These are phyloP conservation scores for Saccharomyces hybrid DNA, from an alignment of 1,139 yeast species.

Conservation along the genomic window DNA sequence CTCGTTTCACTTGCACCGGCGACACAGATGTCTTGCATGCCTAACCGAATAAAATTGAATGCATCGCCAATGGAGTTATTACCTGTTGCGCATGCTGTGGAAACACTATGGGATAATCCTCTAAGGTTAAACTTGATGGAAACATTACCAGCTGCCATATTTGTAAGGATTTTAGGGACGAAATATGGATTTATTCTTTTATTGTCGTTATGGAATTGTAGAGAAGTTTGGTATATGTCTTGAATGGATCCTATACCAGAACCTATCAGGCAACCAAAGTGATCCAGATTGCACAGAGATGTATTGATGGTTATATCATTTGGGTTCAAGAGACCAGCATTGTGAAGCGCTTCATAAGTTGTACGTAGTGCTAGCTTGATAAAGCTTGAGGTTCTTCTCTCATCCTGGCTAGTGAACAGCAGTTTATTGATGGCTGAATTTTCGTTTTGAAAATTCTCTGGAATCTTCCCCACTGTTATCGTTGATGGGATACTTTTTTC, in stretches of 20 bases:
- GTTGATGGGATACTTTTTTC: conserved; percentile 49
- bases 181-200: conserved; percentile 76
- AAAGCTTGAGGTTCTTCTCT: conserved; percentile 59
- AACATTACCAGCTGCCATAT: conserved; percentile 93
- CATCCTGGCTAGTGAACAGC: conserved; percentile 26
- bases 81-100: conserved; percentile 98
- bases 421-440: conserved; percentile 5
- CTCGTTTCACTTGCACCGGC: conserved; percentile 93
- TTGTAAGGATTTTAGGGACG: conserved; percentile 73
- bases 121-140: conserved; percentile 66
- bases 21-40: conserved; percentile 78
- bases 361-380: conserved; percentile 78
- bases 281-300: conserved; percentile 18
- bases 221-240: conserved; percentile 60
- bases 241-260: conserved; percentile 89
- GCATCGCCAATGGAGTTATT: conserved; percentile 94
- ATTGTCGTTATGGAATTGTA: conserved; percentile 51
- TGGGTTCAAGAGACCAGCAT: conserved; percentile 41
- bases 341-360: conserved; percentile 65
- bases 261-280: conserved; percentile 75
- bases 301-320: conserved; percentile 28
- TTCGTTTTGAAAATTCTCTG: not conserved
- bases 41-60: conserved; percentile 65
- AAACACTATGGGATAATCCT: conserved; percentile 84
- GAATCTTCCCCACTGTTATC: conserved; percentile 37